Conservation (phyloP, 768 basidiomycete genomes). For the Holtermanniella nyarrowii region DNA sequence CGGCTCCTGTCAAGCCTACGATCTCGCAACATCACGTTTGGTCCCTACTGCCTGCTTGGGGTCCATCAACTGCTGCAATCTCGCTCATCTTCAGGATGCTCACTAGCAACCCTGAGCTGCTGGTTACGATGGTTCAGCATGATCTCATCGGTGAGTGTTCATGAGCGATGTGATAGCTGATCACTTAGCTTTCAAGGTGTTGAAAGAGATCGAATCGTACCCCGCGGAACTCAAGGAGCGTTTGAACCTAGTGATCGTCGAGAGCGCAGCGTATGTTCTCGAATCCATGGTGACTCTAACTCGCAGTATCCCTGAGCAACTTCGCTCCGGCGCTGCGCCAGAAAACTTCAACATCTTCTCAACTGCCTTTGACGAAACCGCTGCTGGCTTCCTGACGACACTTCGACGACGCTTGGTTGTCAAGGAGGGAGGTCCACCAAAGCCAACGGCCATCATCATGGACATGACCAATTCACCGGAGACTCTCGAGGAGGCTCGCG, state of each 20-base stretch:
- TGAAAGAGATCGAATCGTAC: not conserved
- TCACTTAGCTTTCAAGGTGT: not conserved
- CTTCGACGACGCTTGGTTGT: too few relatives aligned
- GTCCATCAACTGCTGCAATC: not conserved
- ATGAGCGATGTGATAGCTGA: not conserved
- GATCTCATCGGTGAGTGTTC: not conserved
- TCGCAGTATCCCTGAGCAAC: not conserved
- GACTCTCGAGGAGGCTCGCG: not conserved
- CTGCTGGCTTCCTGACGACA: not conserved
- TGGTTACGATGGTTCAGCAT: not conserved
- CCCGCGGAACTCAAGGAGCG: not conserved
- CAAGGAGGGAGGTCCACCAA: too few relatives aligned
- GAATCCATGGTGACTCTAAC: not conserved
- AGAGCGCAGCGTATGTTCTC: not conserved
- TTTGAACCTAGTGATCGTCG: not conserved
- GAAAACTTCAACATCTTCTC: not conserved
- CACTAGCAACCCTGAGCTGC: not conserved
- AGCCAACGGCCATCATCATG: not conserved
- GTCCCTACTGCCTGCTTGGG: not conserved
- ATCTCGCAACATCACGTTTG: not conserved
- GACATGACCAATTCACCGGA: not conserved
- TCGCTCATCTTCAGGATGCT: not conserved
- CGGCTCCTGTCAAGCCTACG: too few relatives aligned
- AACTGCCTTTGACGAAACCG: not conserved
- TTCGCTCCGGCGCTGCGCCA: not conserved